Evolutionary conservation across 1,284 basidiomycete genomes (phyloP).

Genomic region (Cystobasidium pallidum): DNA sequence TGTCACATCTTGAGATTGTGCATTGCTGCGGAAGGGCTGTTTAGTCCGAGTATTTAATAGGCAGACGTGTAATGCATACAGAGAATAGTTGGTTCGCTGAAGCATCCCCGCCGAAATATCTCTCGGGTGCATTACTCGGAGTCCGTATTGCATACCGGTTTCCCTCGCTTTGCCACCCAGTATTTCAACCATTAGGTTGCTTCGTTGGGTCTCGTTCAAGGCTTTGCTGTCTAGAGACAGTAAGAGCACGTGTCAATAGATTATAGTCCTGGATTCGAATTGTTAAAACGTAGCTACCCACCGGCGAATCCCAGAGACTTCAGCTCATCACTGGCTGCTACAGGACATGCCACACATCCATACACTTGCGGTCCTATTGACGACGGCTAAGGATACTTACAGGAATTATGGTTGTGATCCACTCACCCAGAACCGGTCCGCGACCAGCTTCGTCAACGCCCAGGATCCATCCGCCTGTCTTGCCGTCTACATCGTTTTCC

Average conservation of each 20-base stretch:
- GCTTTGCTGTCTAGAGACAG: conserved; percentile 79
- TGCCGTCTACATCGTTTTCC: conserved; percentile 54
- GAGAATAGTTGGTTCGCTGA: conserved; percentile 75
- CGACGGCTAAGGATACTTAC: background rate
- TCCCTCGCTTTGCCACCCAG: conserved; percentile 50
- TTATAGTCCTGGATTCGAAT: background rate
- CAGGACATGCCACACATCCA: conserved; percentile 88
- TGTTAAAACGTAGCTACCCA: conserved; percentile 52
- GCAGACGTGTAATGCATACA: conserved; percentile 57
- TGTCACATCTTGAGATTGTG: conserved; percentile 90
- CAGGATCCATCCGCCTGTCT: conserved; percentile 69
- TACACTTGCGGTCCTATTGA: conserved; percentile 79
- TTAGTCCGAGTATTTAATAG: background rate
- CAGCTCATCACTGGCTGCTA: conserved; percentile 72
- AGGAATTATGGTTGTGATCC: background rate
- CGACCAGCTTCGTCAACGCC: conserved; percentile 97
- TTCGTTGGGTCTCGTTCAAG: conserved; percentile 65
- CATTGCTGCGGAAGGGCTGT: conserved; percentile 62
- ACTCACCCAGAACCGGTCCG: conserved; percentile 81
- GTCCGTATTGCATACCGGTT: conserved; percentile 76
- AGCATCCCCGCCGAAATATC: conserved; percentile 93
- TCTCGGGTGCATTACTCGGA: conserved; percentile 83
- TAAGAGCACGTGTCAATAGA: background rate
- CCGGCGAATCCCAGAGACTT: conserved; percentile 87
- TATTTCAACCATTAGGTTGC: conserved; percentile 54